Base-by-base conservation (phyloP, 352 stramenopile species). In the Phytophthora brassicae region DNA sequence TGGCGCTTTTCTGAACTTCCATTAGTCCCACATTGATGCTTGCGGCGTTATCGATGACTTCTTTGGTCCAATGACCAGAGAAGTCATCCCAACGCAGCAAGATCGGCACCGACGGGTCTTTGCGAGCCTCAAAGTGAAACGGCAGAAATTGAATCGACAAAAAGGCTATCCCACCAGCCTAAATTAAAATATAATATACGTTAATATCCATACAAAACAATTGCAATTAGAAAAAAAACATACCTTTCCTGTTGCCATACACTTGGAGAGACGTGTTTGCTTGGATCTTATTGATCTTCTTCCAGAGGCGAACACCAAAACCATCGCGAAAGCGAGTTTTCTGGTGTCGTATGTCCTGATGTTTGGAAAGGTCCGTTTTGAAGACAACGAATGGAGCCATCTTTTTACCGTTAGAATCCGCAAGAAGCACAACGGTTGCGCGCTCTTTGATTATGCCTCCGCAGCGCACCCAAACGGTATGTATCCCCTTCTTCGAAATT, bases 361-460 rank as follows among this genome's bases (percentile, higher is more conserved):
- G 38, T 22, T 26, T 13, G 16, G 38, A 45, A 45, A 6, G 26
- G 11, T 39, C 33, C 14, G 35, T 42, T 28, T 52, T 60, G 17
- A 60, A 47, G 22, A 46, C 42, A 3, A 53, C 29, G 31, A 60
- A 52, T 9, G 31, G 31, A 0, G 3, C 3, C 8, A 28, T 28
- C 31, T 52, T 52, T 3, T 22, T 24, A 11, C 45, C 14, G 24
- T 53, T 28, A 22, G 23, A 45, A 41, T 53, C 19, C n/a, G 1
- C 24, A 16, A 58, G 22, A n/a, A n/a, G 29, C 42, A 52, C 53
- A 17, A 24, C 8, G 5, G 33, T 53, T 12, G 22, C 17, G 8
- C 43, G 24, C 16, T 61, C 54, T n/a, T 53, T 61, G 3, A 20
- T 51, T 14, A 48, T 54, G 29, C 43, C 20, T 35, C 17, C 31